phyloP scores from a whole-genome alignment of 768 basidiomycete species.

The Suillus americanus region DNA sequence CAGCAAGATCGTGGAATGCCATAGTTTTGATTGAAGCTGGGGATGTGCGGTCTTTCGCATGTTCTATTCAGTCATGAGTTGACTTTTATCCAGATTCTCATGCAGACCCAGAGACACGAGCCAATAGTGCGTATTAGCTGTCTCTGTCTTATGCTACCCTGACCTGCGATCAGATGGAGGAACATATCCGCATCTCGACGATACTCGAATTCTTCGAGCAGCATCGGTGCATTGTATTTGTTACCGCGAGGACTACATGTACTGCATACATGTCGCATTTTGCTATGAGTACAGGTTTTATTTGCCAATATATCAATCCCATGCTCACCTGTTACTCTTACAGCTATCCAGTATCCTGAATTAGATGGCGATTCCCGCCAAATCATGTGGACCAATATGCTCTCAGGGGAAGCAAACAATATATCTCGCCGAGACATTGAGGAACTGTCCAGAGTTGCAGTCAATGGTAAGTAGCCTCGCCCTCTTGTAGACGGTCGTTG shows the following conservation, averaged over 20 bases:
- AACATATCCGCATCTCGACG: background rate
- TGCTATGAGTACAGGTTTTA: background rate
- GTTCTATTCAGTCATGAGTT: background rate
- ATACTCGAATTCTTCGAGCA: background rate
- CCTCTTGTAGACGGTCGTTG: background rate
- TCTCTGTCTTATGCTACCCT: background rate
- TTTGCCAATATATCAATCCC: background rate
- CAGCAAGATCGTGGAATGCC: background rate
- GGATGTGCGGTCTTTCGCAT: background rate
- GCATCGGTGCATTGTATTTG: slow-evolving; percentile 4
- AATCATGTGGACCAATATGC: slow-evolving; percentile 1
- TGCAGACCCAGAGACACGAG: slow-evolving; percentile 3
- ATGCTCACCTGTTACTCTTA: background rate
- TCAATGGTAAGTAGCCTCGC: background rate
- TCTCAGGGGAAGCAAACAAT: background rate
- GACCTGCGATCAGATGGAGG: slow-evolving; percentile 1
- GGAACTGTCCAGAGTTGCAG: background rate
- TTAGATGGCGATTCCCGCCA: slow-evolving; percentile 1
- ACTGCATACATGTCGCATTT: background rate
- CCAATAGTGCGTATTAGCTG: background rate
- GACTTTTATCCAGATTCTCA: background rate
- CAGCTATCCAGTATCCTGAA: slow-evolving; percentile 1
- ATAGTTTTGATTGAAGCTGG: slow-evolving; percentile 2
- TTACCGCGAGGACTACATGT: background rate
- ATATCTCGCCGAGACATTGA: slow-evolving; percentile 5